Percentiles rank a stretch among this genome's conserved stretches.
Evolutionary conservation across 768 basidiomycete genomes (phyloP).

Genomic region (Mrakia hoshinonis): DNA sequence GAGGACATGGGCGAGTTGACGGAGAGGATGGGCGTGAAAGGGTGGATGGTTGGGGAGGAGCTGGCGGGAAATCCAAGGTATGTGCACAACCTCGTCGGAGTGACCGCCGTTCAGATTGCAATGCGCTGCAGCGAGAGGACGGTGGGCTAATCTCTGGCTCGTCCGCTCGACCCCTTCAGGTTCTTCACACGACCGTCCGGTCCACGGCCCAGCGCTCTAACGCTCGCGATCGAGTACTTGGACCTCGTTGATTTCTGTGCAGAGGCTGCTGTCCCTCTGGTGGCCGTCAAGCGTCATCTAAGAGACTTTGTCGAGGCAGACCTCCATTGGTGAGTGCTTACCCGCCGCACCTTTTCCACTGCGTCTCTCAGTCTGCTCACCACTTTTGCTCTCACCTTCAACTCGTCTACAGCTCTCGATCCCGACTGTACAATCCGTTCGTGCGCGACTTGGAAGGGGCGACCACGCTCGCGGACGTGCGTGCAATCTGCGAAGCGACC

Average conservation of each 20-base stretch:
- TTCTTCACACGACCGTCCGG: conserved; percentile 47
- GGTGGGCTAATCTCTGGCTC: not conserved
- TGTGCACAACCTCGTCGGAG: conserved; percentile 29
- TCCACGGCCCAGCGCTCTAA: conserved; percentile 46
- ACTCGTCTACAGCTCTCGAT: not conserved
- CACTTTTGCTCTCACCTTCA: not conserved
- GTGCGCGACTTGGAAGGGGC: not conserved
- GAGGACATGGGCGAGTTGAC: conserved; percentile 53
- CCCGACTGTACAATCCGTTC: conserved; percentile 14
- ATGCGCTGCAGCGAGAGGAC: not conserved
- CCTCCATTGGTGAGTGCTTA: not conserved
- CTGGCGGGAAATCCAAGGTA: conserved; percentile 67
- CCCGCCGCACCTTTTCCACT: not conserved
- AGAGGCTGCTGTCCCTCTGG: not conserved
- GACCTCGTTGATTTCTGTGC: conserved; percentile 38
- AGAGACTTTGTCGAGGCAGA: conserved; percentile 13
- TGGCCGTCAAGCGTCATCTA: conserved; percentile 16
- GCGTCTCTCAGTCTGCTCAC: not conserved
- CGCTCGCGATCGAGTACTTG: conserved; percentile 63
- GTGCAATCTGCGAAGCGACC: not conserved
- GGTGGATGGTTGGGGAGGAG: conserved; percentile 74
- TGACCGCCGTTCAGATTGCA: too few relatives aligned
- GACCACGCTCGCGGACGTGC: not conserved
- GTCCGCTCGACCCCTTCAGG: conserved; percentile 40
- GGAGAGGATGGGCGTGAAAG: conserved; percentile 55